Conservation (phyloP, 1,284 basidiomycete genomes). For the Laetiporus sulphureus region DNA sequence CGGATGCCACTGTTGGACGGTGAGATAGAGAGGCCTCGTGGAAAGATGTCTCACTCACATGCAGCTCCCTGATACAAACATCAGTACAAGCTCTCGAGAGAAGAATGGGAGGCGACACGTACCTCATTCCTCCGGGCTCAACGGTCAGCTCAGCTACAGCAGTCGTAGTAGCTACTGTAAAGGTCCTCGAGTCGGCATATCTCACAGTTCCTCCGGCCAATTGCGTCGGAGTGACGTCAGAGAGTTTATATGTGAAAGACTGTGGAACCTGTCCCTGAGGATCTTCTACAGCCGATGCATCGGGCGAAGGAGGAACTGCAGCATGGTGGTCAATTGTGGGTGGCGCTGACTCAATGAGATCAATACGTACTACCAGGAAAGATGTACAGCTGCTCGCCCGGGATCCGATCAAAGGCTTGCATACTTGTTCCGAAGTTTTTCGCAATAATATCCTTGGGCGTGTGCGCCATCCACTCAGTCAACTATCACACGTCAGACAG, state of each 20-base stretch:
- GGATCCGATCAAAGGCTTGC: conserved; percentile 51
- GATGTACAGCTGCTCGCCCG: conserved; percentile 56
- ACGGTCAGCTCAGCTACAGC: conserved; percentile 63
- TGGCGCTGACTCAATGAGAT: not conserved
- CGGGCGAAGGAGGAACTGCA: conserved; percentile 29
- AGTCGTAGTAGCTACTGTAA: conserved; percentile 48
- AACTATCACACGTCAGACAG: conserved; percentile 35
- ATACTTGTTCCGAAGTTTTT: conserved; percentile 61
- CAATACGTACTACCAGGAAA: conserved; percentile 47
- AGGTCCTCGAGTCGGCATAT: conserved; percentile 51
- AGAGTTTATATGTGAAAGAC: conserved; percentile 50
- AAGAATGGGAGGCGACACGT: not conserved
- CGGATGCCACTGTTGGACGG: conserved; percentile 60
- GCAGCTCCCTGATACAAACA: conserved; percentile 19
- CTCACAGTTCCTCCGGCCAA: conserved; percentile 57
- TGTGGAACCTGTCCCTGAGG: conserved; percentile 52
- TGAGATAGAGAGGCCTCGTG: conserved; percentile 6
- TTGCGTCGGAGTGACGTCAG: conserved; percentile 41
- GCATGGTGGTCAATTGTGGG: not conserved
- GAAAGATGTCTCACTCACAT: conserved; percentile 22
- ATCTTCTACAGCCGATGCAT: conserved; percentile 33
- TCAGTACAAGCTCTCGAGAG: not conserved
- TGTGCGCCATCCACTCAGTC: conserved; percentile 62
- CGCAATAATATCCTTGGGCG: conserved; percentile 54
- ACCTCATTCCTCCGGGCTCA: conserved; percentile 54